Conservation (phyloP, 768 basidiomycete genomes). For the Boletales sp. region DNA sequence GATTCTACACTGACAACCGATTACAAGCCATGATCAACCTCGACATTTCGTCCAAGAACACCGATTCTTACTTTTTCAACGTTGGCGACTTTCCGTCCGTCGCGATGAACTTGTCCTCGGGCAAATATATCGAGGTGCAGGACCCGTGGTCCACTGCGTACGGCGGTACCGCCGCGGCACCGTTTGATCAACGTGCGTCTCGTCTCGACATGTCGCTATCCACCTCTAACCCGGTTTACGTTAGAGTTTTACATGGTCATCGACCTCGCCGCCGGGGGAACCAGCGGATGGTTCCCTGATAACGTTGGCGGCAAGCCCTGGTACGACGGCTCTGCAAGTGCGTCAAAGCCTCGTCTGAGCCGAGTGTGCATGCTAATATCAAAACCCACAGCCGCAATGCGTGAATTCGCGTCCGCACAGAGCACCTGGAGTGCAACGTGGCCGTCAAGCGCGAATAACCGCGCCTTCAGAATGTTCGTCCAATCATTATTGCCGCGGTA, state of each 20-base stretch:
- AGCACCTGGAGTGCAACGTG: conserved; percentile 72
- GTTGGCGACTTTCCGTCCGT: conserved; percentile 50
- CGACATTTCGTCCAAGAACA: conserved; percentile 38
- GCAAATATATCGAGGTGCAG: conserved; percentile 36
- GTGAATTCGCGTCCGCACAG: conserved; percentile 60
- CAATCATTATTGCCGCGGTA: too few species aligned
- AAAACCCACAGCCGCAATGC: conserved; percentile 53
- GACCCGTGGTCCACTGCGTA: conserved; percentile 49
- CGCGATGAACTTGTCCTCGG: conserved; percentile 39
- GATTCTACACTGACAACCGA: conserved; percentile 50
- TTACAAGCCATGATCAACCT: conserved; percentile 51
- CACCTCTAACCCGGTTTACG: conserved; percentile 1
- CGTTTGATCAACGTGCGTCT: conserved; percentile 32
- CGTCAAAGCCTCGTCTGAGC: conserved; percentile 17
- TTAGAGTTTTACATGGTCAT: conserved; percentile 78
- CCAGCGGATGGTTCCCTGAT: conserved; percentile 51
- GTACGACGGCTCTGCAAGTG: conserved; percentile 57
- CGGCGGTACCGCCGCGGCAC: conserved; percentile 45
- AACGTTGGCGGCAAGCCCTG: conserved; percentile 57
- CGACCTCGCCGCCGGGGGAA: conserved; percentile 77
- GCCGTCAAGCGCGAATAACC: conserved; percentile 57
- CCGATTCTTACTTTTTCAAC: conserved; percentile 49
- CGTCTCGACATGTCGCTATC: neutral
- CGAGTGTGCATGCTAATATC: conserved; percentile 17
- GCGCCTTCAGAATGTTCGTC: conserved; percentile 65